Conservation (phyloP, 148 eudicot species). For the Selenicereus undatus region DNA sequence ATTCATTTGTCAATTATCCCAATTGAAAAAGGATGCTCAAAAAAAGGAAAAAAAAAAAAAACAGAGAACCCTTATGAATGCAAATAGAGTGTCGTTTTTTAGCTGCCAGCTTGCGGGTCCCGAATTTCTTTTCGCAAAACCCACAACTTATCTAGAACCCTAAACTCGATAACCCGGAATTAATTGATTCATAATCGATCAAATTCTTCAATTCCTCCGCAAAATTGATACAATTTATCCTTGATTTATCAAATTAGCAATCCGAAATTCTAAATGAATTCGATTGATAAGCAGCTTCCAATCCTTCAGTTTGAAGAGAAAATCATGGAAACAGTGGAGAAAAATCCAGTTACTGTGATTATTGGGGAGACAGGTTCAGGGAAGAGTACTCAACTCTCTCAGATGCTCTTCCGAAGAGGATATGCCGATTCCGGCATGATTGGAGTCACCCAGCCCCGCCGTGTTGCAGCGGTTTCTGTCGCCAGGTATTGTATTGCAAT, state of each 20-base stretch:
- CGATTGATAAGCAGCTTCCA: constrained; percentile 64
- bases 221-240: background rate
- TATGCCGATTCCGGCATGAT: constrained; percentile 61
- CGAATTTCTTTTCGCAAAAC: too few species aligned
- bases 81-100: too few species aligned
- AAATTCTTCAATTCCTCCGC: background rate
- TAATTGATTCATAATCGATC: background rate
- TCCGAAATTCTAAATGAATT: background rate
- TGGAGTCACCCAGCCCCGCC: constrained; percentile 97
- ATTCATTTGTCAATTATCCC: too few species aligned
- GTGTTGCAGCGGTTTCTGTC: constrained; percentile 94
- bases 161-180: background rate
- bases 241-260: background rate
- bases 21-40: too few species aligned
- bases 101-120: too few species aligned
- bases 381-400: constrained; percentile 92
- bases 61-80: too few species aligned
- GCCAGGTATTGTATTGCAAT: constrained; percentile 41
- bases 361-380: constrained; percentile 98
- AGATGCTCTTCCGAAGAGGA: constrained; percentile 63
- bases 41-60: too few species aligned
- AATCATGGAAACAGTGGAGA: constrained; percentile 62
- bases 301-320: constrained; percentile 79
- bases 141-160: background rate
- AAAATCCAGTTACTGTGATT: constrained; percentile 60